Conservation (phyloP, 2,329 filamentous ascomycete species). For the Arthrinium phaeospermum region DNA sequence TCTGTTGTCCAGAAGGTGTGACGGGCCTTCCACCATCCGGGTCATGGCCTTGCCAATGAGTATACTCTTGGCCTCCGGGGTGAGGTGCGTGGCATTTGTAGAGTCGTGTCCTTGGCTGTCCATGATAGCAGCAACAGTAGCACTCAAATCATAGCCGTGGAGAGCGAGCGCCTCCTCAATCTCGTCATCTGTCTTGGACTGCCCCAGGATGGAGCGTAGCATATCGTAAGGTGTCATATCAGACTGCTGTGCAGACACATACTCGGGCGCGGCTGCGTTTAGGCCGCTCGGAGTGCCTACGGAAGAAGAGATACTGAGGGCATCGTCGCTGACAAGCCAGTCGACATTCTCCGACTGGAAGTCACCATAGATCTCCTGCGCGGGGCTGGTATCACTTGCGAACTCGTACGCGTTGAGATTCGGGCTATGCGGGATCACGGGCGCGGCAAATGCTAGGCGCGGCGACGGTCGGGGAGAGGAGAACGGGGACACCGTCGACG, state of each 20-base stretch:
- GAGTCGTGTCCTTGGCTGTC: slow-evolving; percentile 66
- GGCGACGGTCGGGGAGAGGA: slow-evolving; percentile 93
- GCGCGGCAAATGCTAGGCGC: slow-evolving; percentile 86
- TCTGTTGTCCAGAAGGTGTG: slow-evolving; percentile 78
- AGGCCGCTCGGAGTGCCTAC: slow-evolving; percentile 71
- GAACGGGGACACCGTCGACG: slow-evolving; percentile 85
- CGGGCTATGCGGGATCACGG: slow-evolving; percentile 90
- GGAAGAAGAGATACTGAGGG: slow-evolving; percentile 79
- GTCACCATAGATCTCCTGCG: slow-evolving; percentile 87
- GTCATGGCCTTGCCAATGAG: slow-evolving; percentile 91
- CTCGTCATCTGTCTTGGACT: slow-evolving; percentile 89
- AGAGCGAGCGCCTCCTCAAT: slow-evolving; percentile 88
- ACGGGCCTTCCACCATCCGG: slow-evolving; percentile 69
- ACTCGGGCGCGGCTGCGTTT: slow-evolving; percentile 84
- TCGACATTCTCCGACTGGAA: slow-evolving; percentile 94
- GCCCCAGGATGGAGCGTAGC: slow-evolving; percentile 90
- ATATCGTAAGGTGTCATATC: slow-evolving; percentile 99
- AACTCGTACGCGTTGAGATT: slow-evolving; percentile 96
- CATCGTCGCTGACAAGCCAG: slow-evolving; percentile 92
- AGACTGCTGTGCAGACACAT: slow-evolving; percentile 67
- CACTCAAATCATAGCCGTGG: slow-evolving; percentile 91
- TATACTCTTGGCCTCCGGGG: slow-evolving; percentile 68
- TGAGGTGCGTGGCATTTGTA: slow-evolving; percentile 47
- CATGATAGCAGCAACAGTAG: slow-evolving; percentile 89
- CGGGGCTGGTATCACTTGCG: slow-evolving; percentile 78